Evolutionary conservation across 1,284 basidiomycete genomes (phyloP), one percentile per base, ranked within the genome.

Genomic region (Sparassis latifolia): DNA sequence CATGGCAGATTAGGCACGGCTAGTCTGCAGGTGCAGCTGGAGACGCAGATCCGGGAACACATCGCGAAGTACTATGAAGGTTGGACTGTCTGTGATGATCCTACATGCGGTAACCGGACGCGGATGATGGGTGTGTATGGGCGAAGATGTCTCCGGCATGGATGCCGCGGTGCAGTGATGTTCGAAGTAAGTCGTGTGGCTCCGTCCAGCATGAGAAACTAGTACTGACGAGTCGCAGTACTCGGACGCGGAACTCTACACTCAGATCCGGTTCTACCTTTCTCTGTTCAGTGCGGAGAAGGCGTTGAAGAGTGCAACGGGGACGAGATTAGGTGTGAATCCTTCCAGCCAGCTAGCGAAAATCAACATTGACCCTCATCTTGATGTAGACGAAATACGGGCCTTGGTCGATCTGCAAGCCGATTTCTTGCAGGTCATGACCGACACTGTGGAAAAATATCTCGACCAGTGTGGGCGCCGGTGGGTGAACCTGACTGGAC

Each of bases 231-330:
- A 38, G 27, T 42, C 41, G 37, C 59, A 94, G 89, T 97, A 95
- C 66, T 79, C 87, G 33, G 93, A 96, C 63, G 72, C 76, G 5
- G 77, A 82, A 60, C 72, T 97, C 45, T 96, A 97, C 67, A 89
- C 86, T 59, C 94, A 97, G 67, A 71, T 97, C 33, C 72, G 91
- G 49, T 96, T 86, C 70, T 94, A 85, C 66, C 68, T 75, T 20
- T 20, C 20, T 20, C 20, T 20, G 20, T 20, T 20, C 20, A 20
- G 20, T 20, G 20, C 20, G 20, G 20, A 20, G 20, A 20, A 20
- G 20, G 20, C 20, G 20, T 20, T 20, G 20, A 20, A 20, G 20
- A 20, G 20, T 20, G 20, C 20, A 20, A 20, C 20, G 20, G 20
- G 20, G 20, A 20, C 20, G 20, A 20, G 20, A 29, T 84, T 77